Evolutionary conservation across 2,329 filamentous ascomycete species (phyloP), one percentile per base, ranked within the genome.

Genomic region (Hymenoscyphus repandus): DNA sequence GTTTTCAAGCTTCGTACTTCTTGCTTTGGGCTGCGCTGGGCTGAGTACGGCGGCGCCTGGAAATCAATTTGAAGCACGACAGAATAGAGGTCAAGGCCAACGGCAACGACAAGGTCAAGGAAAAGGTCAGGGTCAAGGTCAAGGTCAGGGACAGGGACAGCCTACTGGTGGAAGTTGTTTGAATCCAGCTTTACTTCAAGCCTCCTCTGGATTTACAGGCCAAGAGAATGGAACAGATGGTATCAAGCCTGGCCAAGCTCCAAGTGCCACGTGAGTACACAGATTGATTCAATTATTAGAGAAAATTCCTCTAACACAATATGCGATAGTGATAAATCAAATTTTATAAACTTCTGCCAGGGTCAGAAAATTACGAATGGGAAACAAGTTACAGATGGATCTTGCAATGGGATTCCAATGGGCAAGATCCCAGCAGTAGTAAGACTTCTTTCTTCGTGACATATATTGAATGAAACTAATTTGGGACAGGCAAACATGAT

Each of bases 291-390:
- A 13, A 5, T 17, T 11, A 13, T 10, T 11, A 13, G 12, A 7
- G 20, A n/a, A 47, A 43, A 13, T 32, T 10, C 42, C 15, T 46
- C 61, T 66, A 58, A 65, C 50, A 11, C 30, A 10, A 36, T 31
- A 6, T 1, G 15, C 17, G 18, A n/a, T 49, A 82, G 79, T 55
- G 78, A 83, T 58, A n/a, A 27, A 5, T 45, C 47, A 40, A 63
- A 63, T 47, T 63, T 63, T 50, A 61, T 63, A 52, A 62, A 62
- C 53, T 61, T 60, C 51, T 63, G 61, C 50, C 34, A 49, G 7
- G 60, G 60, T 10, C 22, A 59, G 62, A 75, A 69, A 0, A 61
- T 80, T 40, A 84, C 81, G 57, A 80, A 85, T 60, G 81, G 81
- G 57, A 65, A 74, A 22, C 80, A 84, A 65, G 69, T 74, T 41